Evolutionary conservation across 1,139 yeast species (phyloP), one percentile per base, ranked within the genome.

Genomic region (Candida pseudocylindracea): DNA sequence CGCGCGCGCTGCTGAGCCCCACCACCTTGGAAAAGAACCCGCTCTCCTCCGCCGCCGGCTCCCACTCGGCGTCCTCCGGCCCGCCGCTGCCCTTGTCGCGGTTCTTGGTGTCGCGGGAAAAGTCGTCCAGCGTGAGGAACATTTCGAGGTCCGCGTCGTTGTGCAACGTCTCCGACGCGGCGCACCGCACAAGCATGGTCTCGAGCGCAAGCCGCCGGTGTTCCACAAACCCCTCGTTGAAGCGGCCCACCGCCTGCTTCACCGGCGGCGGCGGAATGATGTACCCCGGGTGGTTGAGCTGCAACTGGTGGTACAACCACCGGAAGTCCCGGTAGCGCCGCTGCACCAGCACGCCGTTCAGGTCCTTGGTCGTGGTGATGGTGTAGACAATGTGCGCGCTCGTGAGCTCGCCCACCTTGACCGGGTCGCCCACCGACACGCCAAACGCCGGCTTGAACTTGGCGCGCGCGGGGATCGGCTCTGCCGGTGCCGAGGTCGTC

Each of bases 201-300:
- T 85, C 95, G 48, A 88, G 59, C n/a, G 91, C 81, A 29, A 72
- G 56, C 37, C 96, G 60, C 50, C 98, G 67, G 40, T 70, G 71
- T 48, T 85, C 96, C 34, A 88, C 72, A 45, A 88, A 83, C 44
- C 73, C 83, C 41, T 79, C 85, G 45, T 81, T 80, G 52, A 75
- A 76, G 40, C 93, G 60, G 3, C 94, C 95, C 36, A 85, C 75
- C 0, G 81, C 79, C 50, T 88, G 96, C 46, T 91, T 91, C 29
- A 81, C 80, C 1, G 99, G 98, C 9, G 98, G 96, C 0, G 98
- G 94, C 1, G 98, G 98, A 25, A 91, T 73, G 30, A 91, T 75
- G 36, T 67, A 60, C 1, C 98, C 98, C 26, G 93, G 93, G 46
- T 88, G 83, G 43, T 75, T 80, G 40, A 68, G 67, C 45, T 79